Percentiles rank a stretch among this genome's conserved stretches.
Evolutionary conservation across 2,329 filamentous ascomycete species (phyloP).

Genomic region (Pyricularia grisea): DNA sequence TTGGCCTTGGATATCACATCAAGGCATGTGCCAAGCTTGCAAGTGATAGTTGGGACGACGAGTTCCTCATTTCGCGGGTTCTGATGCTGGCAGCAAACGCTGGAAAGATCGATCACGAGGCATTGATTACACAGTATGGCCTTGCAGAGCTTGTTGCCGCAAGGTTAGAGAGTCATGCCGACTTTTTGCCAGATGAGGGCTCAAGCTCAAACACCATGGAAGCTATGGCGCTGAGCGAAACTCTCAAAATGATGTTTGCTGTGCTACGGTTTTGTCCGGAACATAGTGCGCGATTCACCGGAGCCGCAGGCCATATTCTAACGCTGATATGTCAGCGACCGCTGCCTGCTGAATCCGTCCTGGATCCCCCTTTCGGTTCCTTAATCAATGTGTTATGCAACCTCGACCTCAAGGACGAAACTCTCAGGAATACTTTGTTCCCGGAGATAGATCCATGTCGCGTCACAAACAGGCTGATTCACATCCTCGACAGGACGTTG

Average conservation of each 20-base stretch:
- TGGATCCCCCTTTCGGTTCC: conserved; percentile 62
- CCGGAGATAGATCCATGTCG: conserved; percentile 50
- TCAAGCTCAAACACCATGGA: conserved; percentile 48
- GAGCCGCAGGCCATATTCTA: conserved; percentile 60
- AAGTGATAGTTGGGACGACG: conserved; percentile 68
- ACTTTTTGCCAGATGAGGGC: conserved; percentile 21
- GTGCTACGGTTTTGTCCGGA: conserved; percentile 65
- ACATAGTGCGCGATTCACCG: conserved; percentile 51
- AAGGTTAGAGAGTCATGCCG: conserved; percentile 63
- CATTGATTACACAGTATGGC: conserved; percentile 55
- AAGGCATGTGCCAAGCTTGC: conserved; percentile 64
- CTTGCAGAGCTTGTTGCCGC: conserved; percentile 60
- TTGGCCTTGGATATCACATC: conserved; percentile 57
- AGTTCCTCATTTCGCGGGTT: conserved; percentile 75
- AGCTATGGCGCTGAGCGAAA: conserved; percentile 74
- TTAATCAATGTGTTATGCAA: conserved; percentile 77
- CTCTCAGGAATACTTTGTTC: conserved; percentile 50
- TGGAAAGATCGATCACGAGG: conserved; percentile 56
- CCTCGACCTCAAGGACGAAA: conserved; percentile 54
- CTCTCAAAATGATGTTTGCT: conserved; percentile 83
- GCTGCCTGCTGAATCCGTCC: conserved; percentile 50
- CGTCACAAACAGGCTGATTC: conserved; percentile 56
- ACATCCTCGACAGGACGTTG: conserved; percentile 59
- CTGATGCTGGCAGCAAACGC: conserved; percentile 74
- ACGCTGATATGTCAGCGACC: conserved; percentile 55